phyloP scores from a whole-genome alignment of 768 basidiomycete genomes.

The Boletus reticuloceps region DNA sequence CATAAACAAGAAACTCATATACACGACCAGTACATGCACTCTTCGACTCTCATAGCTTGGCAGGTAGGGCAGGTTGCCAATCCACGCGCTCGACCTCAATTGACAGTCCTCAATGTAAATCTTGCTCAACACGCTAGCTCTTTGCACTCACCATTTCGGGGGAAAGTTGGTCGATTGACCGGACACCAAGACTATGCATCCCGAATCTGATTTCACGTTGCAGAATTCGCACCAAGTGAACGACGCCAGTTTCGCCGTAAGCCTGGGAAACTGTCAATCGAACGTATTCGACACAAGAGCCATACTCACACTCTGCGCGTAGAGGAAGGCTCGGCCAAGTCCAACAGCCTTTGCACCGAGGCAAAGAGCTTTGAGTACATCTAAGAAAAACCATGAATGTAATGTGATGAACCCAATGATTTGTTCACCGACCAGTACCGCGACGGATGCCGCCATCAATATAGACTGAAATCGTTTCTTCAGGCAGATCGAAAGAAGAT shows the following conservation, averaged over 20 bases:
- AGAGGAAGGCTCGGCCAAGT: slow-evolving; percentile 82
- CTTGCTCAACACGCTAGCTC: background rate
- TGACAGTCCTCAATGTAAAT: background rate
- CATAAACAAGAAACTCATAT: background rate
- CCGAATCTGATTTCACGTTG: slow-evolving; percentile 73
- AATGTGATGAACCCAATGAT: background rate
- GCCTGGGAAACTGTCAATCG: slow-evolving; percentile 44
- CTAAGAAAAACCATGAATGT: slow-evolving; percentile 30
- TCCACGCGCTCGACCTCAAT: slow-evolving; percentile 60
- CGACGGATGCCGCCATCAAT: slow-evolving; percentile 77
- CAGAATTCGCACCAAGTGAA: slow-evolving; percentile 63
- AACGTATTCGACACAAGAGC: background rate
- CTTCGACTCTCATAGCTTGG: slow-evolving; percentile 23
- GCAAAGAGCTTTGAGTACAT: slow-evolving; percentile 88
- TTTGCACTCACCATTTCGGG: slow-evolving; percentile 65
- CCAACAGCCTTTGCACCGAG: slow-evolving; percentile 87
- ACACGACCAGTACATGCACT: background rate
- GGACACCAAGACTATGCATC: slow-evolving; percentile 76
- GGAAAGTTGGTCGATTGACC: slow-evolving; percentile 57
- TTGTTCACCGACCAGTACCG: slow-evolving; percentile 59
- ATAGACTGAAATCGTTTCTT: slow-evolving; percentile 52
- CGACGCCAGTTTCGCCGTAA: slow-evolving; percentile 70
- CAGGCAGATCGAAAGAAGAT: background rate
- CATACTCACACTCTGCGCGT: slow-evolving; percentile 70
- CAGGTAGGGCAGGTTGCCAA: slow-evolving; percentile 49